Evolutionary conservation across 495 filamentous ascomycete genomes (phyloP).

Genomic region (Achaetomiella virescens): DNA sequence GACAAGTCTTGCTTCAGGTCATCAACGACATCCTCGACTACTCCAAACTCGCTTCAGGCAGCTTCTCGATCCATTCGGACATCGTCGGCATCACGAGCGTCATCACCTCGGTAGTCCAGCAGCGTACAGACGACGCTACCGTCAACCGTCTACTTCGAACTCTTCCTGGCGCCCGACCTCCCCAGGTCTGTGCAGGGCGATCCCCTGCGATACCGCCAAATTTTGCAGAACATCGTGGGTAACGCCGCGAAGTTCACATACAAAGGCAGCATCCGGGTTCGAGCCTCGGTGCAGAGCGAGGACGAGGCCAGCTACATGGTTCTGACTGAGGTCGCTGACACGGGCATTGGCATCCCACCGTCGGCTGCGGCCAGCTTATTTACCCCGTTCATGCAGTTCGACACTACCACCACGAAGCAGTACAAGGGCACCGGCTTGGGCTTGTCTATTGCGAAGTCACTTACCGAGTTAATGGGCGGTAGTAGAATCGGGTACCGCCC

Average conservation of each 20-base stretch:
- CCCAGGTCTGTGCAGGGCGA: conserved; percentile 40
- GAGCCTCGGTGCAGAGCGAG: conserved; percentile 28
- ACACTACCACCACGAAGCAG: conserved; percentile 66
- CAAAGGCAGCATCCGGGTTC: conserved; percentile 35
- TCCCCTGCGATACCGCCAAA: conserved; percentile 43
- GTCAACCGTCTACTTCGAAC: conserved; percentile 31
- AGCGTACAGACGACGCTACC: conserved; percentile 35
- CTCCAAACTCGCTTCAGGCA: conserved; percentile 42
- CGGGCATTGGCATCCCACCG: conserved; percentile 66
- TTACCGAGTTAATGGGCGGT: conserved; percentile 67
- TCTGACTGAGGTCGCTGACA: conserved; percentile 63
- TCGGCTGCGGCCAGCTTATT: conserved; percentile 60
- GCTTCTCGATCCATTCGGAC: conserved; percentile 40
- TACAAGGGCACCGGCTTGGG: conserved; percentile 77
- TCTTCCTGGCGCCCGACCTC: conserved; percentile 34
- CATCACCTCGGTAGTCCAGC: conserved; percentile 48
- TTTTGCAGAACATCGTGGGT: conserved; percentile 42
- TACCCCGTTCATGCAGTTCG: conserved; percentile 76
- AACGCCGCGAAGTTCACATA: conserved; percentile 49
- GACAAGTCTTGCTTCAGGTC: conserved; percentile 41
- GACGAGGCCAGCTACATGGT: conserved; percentile 40
- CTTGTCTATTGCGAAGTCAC: conserved; percentile 68
- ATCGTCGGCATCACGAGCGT: conserved; percentile 41
- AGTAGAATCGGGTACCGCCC: conserved; percentile 52
- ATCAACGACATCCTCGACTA: conserved; percentile 52